Percentiles rank a stretch among this genome's conserved stretches.
Evolutionary conservation across 78 protist species (phyloP).

Genomic region (Salpingoeca rosetta): DNA sequence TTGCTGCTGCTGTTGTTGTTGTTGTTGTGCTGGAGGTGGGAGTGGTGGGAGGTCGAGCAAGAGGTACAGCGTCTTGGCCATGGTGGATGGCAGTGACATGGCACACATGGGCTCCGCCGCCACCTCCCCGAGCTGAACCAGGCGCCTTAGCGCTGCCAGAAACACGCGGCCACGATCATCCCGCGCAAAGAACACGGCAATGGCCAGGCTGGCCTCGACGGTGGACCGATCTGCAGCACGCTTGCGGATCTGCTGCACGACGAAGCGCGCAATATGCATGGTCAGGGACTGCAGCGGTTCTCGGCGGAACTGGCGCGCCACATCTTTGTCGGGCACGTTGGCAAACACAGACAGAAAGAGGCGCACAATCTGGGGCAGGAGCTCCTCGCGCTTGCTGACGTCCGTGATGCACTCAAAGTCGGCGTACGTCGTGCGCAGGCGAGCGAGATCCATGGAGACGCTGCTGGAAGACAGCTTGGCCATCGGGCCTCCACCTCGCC

Average conservation of each 20-base stretch:
- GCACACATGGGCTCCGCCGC: not conserved
- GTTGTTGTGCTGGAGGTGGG: no score
- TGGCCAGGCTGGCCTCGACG: not conserved
- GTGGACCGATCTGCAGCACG: not conserved
- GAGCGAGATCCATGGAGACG: not conserved
- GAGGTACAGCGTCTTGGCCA: not conserved
- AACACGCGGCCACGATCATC: not conserved
- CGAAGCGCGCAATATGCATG: not conserved
- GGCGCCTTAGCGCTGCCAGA: not conserved
- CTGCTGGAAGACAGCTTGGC: no score
- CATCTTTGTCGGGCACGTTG: not conserved
- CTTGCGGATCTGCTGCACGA: not conserved
- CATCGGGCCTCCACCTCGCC: no score
- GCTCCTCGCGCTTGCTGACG: not conserved
- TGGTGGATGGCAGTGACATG: not conserved
- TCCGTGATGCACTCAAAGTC: not conserved
- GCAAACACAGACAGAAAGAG: not conserved
- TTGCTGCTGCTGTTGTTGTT: no score
- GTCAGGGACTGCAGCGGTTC: not conserved
- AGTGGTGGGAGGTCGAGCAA: not conserved
- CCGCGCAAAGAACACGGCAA: not conserved
- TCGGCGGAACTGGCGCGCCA: not conserved
- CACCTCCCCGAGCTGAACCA: not conserved
- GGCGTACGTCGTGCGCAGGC: not conserved
- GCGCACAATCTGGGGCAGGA: not conserved